Percentiles rank a stretch among this genome's conserved stretches.
Evolutionary conservation across 106 monocot species (phyloP).

Genomic region (Xerophyta viscosa): DNA sequence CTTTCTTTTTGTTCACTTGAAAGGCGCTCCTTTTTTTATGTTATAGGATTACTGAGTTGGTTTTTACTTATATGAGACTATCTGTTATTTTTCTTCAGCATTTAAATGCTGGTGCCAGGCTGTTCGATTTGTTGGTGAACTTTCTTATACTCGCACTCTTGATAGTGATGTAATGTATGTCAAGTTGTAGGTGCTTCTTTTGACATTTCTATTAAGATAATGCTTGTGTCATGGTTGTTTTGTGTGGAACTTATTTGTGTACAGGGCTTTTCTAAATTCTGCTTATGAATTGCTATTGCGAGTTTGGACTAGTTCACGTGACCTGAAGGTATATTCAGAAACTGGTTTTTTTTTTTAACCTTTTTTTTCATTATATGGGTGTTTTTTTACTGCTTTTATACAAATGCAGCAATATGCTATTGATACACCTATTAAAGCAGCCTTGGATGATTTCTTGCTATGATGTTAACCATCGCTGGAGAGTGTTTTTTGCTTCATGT

Average conservation of each 20-base stretch:
- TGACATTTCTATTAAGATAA: too few species aligned
- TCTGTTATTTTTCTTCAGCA: constrained; percentile 36
- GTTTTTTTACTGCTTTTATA: too few species aligned
- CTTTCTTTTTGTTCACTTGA: too few species aligned
- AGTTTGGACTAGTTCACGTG: constrained; percentile 84
- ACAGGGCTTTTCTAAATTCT: constrained; percentile 94
- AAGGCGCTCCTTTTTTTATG: too few species aligned
- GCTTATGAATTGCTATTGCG: constrained; percentile 85
- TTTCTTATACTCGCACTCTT: constrained; percentile 44
- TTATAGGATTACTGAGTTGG: too few species aligned
- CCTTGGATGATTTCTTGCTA: too few species aligned
- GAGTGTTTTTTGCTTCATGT: too few species aligned
- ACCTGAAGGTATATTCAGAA: constrained; percentile 53
- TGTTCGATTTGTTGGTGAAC: constrained; percentile 58
- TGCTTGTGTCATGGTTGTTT: background rate
- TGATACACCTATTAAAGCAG: too few species aligned
- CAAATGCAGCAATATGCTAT: too few species aligned
- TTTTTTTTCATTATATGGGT: background rate
- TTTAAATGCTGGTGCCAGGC: constrained; percentile 96
- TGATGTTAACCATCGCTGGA: too few species aligned
- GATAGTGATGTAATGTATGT: constrained; percentile 91
- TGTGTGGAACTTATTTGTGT: constrained; percentile 1
- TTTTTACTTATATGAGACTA: background rate
- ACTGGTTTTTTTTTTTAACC: background rate
- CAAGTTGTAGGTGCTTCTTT: too few species aligned